Evolutionary conservation across 139 green algal species (phyloP).

Genomic region (Gonium pectorale): DNA sequence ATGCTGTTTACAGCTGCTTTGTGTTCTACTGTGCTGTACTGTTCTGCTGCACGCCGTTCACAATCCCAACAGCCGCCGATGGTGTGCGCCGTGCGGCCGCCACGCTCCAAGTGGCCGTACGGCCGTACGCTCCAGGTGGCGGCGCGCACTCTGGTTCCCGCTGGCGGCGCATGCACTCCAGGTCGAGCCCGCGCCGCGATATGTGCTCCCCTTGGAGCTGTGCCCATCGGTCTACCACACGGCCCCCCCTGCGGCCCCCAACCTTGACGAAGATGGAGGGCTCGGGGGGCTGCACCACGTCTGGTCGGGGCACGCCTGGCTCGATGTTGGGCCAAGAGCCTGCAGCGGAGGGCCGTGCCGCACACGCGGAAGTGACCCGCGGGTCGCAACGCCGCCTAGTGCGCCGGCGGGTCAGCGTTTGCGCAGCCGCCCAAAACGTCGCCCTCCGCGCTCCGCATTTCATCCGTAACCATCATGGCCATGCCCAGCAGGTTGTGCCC

Average conservation of each 20-base stretch:
- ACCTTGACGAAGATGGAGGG: slow-evolving; percentile 39
- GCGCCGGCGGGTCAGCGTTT: not conserved
- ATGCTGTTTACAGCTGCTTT: too few relatives aligned
- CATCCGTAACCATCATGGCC: not conserved
- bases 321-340: slow-evolving; percentile 38
- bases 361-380: not conserved
- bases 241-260: not conserved
- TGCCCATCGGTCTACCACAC: not conserved
- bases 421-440: not conserved
- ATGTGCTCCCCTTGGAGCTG: not conserved
- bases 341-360: not conserved
- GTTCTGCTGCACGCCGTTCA: too few relatives aligned
- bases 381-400: not conserved
- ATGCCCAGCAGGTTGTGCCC: not conserved
- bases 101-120: too few relatives aligned
- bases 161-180: not conserved
- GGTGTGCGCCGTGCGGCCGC: too few relatives aligned
- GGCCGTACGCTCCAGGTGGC: too few relatives aligned
- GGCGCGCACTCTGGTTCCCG: not conserved
- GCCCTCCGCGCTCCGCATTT: not conserved
- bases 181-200: not conserved
- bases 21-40: too few relatives aligned
- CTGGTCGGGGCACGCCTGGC: slow-evolving; percentile 6
- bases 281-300: slow-evolving; percentile 8
- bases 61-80: too few relatives aligned